Evolutionary conservation across 1,139 yeast species (phyloP), one percentile per base, ranked within the genome.

Genomic region (Lodderomyces beijingensis): DNA sequence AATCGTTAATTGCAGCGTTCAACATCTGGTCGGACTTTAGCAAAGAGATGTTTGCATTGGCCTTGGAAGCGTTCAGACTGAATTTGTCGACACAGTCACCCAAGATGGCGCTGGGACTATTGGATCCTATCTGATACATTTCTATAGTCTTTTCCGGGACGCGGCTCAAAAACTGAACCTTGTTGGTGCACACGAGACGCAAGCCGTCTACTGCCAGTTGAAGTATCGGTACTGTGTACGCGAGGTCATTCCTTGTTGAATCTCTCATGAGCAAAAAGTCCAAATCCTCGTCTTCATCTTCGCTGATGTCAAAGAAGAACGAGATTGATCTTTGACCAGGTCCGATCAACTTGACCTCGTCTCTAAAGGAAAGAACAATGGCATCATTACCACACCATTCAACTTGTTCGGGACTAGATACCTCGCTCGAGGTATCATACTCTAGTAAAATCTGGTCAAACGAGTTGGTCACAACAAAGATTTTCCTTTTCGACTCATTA

Each of bases 341-440:
- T 0, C 93, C 95, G 24, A 82, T 68, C 10, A 89, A 53, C 39
- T 74, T 72, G 16, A 87, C 49, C 37, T 83, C 89, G 43, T 83
- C 93, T 4, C 70, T 63, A 38, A 73, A 67, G 0, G 79, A 62
- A 20, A 77, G 28, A 0, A 78, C 79, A 1, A 88, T 77, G 0
- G 93, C 87, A 59, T 87, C 95, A 45, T 81, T 79, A 0, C 91
- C 87, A 55, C 95, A 85, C 96, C 96, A 89, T 39, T 69, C 70
- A 9, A 86, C 59, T 41, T 73, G 73, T 25, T 55, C 49, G 1
- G 68, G 55, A 48, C 67, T 14, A 30, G 58, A 42, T 27, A 65
- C 54, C 40, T 60, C 69, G 38, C 53, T 58, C 15, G 62, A 50
- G 1, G 64, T 54, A 36, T 66, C 67, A 36, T 74, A 73, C 35